A percentile compares a stretch with the other conserved stretches of the same genome.
Conservation (phyloP, 306 rosid genomes). For the Urtica urens region DNA sequence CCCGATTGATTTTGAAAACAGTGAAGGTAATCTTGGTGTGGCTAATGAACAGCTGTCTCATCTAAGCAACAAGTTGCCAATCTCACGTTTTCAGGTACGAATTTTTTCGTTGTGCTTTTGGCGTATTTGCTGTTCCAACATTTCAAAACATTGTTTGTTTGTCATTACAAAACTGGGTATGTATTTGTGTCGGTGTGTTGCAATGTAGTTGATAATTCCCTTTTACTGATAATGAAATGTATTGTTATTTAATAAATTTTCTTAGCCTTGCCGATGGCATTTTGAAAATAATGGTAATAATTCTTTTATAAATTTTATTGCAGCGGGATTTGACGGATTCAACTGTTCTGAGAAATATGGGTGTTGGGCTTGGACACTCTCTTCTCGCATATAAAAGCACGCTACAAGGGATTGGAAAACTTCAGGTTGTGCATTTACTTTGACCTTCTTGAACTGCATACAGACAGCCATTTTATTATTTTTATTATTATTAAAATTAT, state of each 20-base stretch:
- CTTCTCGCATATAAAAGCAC: slow-evolving; percentile 81
- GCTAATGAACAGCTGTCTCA: slow-evolving; percentile 67
- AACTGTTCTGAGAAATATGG: slow-evolving; percentile 83
- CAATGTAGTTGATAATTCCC: no score
- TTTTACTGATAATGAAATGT: no score
- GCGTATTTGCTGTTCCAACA: no score
- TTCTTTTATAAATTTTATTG: slow-evolving; percentile 14
- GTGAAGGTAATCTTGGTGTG: slow-evolving; percentile 88
- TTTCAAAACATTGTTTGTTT: no score
- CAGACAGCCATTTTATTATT: no score
- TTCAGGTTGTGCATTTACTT: slow-evolving; percentile 61
- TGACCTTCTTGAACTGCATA: no score
- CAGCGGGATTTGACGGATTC: slow-evolving; percentile 89
- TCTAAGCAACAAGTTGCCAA: slow-evolving; percentile 70
- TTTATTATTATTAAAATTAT: no score
- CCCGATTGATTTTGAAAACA: slow-evolving; percentile 93
- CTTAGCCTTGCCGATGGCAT: neutral
- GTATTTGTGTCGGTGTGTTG: no score
- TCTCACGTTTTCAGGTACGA: slow-evolving; percentile 80
- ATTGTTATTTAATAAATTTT: neutral
- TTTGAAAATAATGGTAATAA: neutral
- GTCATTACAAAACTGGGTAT: no score
- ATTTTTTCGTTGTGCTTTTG: no score
- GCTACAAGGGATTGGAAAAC: slow-evolving; percentile 73
- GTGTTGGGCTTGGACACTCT: slow-evolving; percentile 80